Conservation (phyloP, 1,284 basidiomycete genomes). For the Sporisorium reilianum region DNA sequence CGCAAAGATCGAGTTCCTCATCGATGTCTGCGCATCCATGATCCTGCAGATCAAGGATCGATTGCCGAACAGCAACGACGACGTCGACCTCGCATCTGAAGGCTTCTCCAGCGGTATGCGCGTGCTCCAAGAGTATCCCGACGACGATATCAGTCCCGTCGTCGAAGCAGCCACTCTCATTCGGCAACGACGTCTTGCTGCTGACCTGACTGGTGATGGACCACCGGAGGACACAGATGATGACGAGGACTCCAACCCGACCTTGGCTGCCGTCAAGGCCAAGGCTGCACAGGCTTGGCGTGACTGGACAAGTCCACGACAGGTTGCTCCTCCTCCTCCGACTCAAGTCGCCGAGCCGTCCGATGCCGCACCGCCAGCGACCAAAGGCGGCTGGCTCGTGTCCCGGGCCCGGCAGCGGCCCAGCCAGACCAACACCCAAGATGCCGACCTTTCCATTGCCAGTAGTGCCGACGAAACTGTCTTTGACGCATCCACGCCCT, state of each 20-base stretch:
- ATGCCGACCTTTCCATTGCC: constrained; percentile 28
- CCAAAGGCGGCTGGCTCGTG: constrained; percentile 46
- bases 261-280: constrained; percentile 25
- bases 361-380: constrained; percentile 11
- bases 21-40: constrained; percentile 66
- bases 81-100: constrained; percentile 43
- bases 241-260: constrained; percentile 18
- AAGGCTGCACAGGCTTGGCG: constrained; percentile 44
- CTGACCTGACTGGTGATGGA: constrained; percentile 60
- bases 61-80: constrained; percentile 23
- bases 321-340: neutral
- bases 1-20: constrained; percentile 64
- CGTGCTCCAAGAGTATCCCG: constrained; percentile 59
- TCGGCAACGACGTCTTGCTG: constrained; percentile 56
- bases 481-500: constrained; percentile 31
- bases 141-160: constrained; percentile 59
- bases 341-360: neutral
- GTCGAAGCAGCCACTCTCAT: constrained; percentile 56
- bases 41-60: constrained; percentile 48
- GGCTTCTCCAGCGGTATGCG: constrained; percentile 56
- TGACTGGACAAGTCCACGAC: constrained; percentile 35
- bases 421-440: constrained; percentile 13
- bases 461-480: constrained; percentile 20
- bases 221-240: constrained; percentile 54
- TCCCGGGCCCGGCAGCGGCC: constrained; percentile 21